A percentile compares a stretch with the other conserved stretches of the same genome.
Evolutionary conservation across 108 stramenopile genomes (phyloP).

Genomic region (Bacterosira constricta): DNA sequence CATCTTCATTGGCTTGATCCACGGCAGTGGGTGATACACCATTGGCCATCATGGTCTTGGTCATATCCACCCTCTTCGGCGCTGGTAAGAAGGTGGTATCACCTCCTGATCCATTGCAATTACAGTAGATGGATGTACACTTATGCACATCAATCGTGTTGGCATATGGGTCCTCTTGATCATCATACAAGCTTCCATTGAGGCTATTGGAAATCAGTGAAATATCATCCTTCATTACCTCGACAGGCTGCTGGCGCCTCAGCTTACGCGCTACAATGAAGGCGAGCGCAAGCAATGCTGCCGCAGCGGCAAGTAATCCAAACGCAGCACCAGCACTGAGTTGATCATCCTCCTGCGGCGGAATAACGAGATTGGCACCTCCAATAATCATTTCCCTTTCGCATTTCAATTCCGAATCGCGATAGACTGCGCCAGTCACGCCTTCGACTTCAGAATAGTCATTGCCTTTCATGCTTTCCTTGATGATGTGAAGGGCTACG

Average conservation of each 20-base stretch:
- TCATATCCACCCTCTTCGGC: slow-evolving; percentile 26
- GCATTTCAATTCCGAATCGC: slow-evolving; percentile 7
- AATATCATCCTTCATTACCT: slow-evolving; percentile 4
- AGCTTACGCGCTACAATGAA: slow-evolving; percentile 4
- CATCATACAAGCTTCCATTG: slow-evolving; percentile 9
- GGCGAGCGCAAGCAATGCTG: slow-evolving; percentile 19
- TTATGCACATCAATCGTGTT: slow-evolving; percentile 48
- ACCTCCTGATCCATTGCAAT: slow-evolving; percentile 21
- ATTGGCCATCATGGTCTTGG: not conserved
- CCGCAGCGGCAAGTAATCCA: slow-evolving; percentile 9
- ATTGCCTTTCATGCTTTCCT: slow-evolving; percentile 25
- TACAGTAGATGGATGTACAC: slow-evolving; percentile 36
- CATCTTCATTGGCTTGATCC: slow-evolving; percentile 10
- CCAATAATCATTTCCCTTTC: not conserved
- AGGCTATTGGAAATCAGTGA: slow-evolving; percentile 22
- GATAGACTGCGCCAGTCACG: slow-evolving; percentile 24
- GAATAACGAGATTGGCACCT: not conserved
- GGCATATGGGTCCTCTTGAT: slow-evolving; percentile 27
- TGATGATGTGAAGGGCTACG: slow-evolving; percentile 4
- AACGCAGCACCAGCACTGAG: slow-evolving; percentile 15
- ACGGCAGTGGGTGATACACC: slow-evolving; percentile 21
- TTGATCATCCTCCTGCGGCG: slow-evolving; percentile 11
- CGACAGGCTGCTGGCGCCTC: slow-evolving; percentile 8
- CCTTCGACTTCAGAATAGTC: slow-evolving; percentile 33
- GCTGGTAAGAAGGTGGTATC: slow-evolving; percentile 37